Conservation (phyloP, 2,329 filamentous ascomycete genomes). For the Aspergillus tamarii region DNA sequence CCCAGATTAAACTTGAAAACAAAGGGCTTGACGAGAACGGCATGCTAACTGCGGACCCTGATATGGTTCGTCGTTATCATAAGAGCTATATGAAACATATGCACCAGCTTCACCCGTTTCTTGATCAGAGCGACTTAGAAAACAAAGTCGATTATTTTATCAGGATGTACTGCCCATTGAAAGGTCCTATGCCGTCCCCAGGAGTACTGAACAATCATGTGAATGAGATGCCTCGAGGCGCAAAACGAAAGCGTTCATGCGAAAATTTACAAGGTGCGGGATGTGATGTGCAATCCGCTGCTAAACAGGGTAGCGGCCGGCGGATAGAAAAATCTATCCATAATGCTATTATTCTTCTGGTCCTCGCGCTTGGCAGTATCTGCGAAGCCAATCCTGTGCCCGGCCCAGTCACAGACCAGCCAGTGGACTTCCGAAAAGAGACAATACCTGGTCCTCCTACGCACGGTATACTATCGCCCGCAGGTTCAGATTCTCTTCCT, state of each 20-base stretch:
- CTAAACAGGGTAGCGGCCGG: conserved; percentile 16
- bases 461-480: conserved; percentile 31
- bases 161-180: conserved; percentile 47
- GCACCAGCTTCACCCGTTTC: conserved; percentile 66
- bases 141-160: conserved; percentile 58
- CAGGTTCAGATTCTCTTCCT: conserved; percentile 29
- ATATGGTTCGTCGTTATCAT: conserved; percentile 55
- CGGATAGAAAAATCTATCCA: conserved; percentile 65
- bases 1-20: conserved; percentile 36
- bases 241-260: conserved; percentile 44
- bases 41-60: conserved; percentile 56
- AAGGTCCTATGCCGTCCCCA: conserved; percentile 13
- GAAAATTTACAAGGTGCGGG: conserved; percentile 31
- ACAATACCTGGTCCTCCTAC: conserved; percentile 30
- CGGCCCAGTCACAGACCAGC: conserved; percentile 54
- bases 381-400: conserved; percentile 62
- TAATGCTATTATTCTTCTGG: conserved; percentile 79
- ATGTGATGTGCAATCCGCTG: conserved; percentile 28
- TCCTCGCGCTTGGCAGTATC: conserved; percentile 85
- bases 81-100: conserved; percentile 63
- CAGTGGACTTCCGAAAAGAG: conserved; percentile 31
- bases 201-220: conserved; percentile 18
- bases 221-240: conserved; percentile 32
- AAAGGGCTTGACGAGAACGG: conserved; percentile 56
- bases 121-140: conserved; percentile 58